phyloP scores from a whole-genome alignment of 2,329 filamentous ascomycete genomes.

The Nothophoma quercina region DNA sequence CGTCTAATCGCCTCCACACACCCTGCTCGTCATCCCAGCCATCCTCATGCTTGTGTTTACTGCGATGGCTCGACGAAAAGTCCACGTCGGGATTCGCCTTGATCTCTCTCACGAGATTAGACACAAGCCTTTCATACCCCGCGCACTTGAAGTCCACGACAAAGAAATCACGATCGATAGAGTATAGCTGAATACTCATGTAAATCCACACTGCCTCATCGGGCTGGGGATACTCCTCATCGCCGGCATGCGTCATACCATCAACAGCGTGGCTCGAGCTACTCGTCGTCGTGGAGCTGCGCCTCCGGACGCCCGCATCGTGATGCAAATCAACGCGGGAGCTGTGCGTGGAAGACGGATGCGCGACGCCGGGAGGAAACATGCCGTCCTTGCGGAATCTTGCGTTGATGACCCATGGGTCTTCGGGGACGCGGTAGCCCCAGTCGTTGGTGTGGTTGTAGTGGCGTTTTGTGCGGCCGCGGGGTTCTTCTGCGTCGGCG shows the following conservation, averaged over 20 bases:
- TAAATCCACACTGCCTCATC: constrained; percentile 86
- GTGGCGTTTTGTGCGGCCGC: constrained; percentile 51
- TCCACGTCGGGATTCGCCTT: constrained; percentile 34
- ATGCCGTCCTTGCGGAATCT: constrained; percentile 85
- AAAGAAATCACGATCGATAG: constrained; percentile 87
- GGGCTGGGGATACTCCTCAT: constrained; percentile 48
- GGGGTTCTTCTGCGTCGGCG: constrained; percentile 26
- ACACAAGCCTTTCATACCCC: constrained; percentile 87
- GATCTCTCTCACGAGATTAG: constrained; percentile 51
- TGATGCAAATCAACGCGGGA: constrained; percentile 56
- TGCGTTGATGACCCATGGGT: constrained; percentile 93
- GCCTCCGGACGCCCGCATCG: constrained; percentile 33
- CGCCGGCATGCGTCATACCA: constrained; percentile 28
- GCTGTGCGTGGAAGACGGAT: constrained; percentile 59
- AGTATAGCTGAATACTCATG: constrained; percentile 76
- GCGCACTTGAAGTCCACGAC: constrained; percentile 99
- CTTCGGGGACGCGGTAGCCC: constrained; percentile 85
- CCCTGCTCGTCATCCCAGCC: constrained; percentile 47
- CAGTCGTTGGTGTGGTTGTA: constrained; percentile 59
- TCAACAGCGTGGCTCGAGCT: constrained; percentile 43
- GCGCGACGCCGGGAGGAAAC: constrained; percentile 61
- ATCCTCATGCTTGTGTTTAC: constrained; percentile 30
- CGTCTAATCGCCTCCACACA: constrained; percentile 43
- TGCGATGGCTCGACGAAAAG: constrained; percentile 22
- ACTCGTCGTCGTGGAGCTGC: constrained; percentile 45